Conservation (phyloP, 2,329 filamentous ascomycete species). For the Ambrosiella beaveri region DNA sequence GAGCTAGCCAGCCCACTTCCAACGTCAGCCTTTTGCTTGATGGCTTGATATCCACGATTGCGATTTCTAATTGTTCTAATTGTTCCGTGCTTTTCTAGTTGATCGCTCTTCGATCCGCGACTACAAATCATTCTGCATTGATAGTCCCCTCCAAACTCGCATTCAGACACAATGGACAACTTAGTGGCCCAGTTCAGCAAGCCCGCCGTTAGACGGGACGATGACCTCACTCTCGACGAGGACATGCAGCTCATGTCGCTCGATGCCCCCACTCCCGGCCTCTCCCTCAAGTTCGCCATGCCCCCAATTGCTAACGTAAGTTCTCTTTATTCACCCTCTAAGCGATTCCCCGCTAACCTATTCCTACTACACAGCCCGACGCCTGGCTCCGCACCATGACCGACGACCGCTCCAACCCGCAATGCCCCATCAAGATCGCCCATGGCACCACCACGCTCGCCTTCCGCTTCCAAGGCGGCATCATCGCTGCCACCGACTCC, state of each 20-base stretch:
- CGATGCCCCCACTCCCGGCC: constrained; percentile 47
- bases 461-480: constrained; percentile 95
- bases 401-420: constrained; percentile 90
- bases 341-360: constrained; percentile 9
- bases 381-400: constrained; percentile 93
- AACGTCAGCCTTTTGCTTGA: constrained; percentile 6
- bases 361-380: constrained; percentile 44
- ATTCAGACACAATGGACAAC: constrained; percentile 53
- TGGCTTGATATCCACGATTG: not conserved
- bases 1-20: constrained; percentile 3
- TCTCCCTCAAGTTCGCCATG: constrained; percentile 87
- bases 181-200: constrained; percentile 85
- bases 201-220: constrained; percentile 49
- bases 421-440: constrained; percentile 97
- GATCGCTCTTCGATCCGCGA: not conserved
- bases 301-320: constrained; percentile 79
- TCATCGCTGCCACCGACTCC: constrained; percentile 96
- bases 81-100: not conserved
- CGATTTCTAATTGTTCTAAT: not conserved
- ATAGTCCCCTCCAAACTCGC: not conserved
- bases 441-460: constrained; percentile 96
- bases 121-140: not conserved
- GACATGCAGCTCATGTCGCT: constrained; percentile 50
- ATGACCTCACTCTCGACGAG: constrained; percentile 49
- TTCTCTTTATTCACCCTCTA: not conserved